phyloP scores from a whole-genome alignment of 2,329 filamentous ascomycete species.

The Talaromyces sp. region DNA sequence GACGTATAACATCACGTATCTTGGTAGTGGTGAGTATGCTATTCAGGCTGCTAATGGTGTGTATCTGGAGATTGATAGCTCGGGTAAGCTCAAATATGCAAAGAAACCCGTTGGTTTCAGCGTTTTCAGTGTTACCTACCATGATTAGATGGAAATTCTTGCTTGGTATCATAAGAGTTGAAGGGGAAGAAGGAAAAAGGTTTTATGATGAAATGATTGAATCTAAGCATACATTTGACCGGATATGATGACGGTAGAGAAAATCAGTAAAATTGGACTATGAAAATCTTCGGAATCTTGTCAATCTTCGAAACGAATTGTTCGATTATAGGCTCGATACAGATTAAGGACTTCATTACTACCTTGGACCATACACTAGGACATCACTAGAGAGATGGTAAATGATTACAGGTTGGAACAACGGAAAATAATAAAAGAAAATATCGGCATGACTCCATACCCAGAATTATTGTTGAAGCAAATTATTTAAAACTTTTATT shows the following conservation, averaged over 20 bases:
- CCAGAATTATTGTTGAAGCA: background rate
- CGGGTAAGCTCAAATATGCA: background rate
- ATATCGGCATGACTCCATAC: too few relatives aligned
- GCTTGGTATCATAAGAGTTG: background rate
- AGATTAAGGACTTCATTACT: too few relatives aligned
- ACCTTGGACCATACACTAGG: too few relatives aligned
- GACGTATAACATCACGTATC: constrained; percentile 7
- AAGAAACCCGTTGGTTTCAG: constrained; percentile 7
- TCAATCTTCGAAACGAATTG: too few relatives aligned
- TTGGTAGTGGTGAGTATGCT: constrained; percentile 11
- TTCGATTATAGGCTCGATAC: too few relatives aligned
- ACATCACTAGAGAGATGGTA: too few relatives aligned
- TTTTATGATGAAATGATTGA: background rate
- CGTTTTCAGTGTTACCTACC: constrained; percentile 11
- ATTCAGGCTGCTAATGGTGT: constrained; percentile 5
- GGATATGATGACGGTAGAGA: background rate
- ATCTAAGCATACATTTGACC: background rate
- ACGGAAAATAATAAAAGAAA: too few relatives aligned
- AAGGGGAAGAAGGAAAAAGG: background rate
- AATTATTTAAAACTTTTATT: background rate
- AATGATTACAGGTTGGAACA: too few relatives aligned
- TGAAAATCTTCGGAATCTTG: too few relatives aligned
- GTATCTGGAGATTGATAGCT: constrained; percentile 1
- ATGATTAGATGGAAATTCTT: background rate
- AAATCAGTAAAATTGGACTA: background rate